Evolutionary conservation across 257 asterid species (phyloP).

Genomic region (Leonotis leonurus): DNA sequence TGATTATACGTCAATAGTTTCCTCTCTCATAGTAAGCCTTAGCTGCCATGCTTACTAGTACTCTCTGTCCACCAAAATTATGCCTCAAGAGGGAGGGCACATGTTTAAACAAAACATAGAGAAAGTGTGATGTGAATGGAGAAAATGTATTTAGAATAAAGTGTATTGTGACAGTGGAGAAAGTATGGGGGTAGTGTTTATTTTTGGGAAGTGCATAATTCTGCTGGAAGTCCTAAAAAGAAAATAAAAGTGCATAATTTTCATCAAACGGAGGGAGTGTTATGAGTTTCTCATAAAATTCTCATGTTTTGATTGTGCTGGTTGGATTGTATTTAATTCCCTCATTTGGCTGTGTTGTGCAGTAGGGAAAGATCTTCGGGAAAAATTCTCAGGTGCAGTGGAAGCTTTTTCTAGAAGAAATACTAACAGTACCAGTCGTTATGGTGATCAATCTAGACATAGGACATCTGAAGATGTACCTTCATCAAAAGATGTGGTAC

Average conservation of each 20-base stretch:
- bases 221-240: too few relatives aligned
- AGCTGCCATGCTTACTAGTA: not conserved
- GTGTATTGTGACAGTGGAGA: too few relatives aligned
- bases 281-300: not conserved
- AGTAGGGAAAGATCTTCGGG: slow-evolving; percentile 75
- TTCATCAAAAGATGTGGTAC: slow-evolving; percentile 94
- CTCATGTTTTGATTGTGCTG: not conserved
- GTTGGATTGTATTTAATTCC: not conserved
- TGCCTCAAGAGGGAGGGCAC: too few relatives aligned
- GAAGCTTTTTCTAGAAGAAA: slow-evolving; percentile 79
- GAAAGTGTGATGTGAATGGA: too few relatives aligned
- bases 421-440: slow-evolving; percentile 54
- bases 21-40: not conserved
- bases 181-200: too few relatives aligned
- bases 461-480: slow-evolving; percentile 67
- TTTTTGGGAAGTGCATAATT: too few relatives aligned
- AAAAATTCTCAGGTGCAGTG: slow-evolving; percentile 75
- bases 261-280: too few relatives aligned
- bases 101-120: too few relatives aligned
- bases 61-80: too few relatives aligned
- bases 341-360: slow-evolving; percentile 19
- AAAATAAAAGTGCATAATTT: too few relatives aligned
- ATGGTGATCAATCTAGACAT: slow-evolving; percentile 59
- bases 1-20: not conserved
- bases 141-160: too few relatives aligned